Evolutionary conservation across 2,329 filamentous ascomycete genomes (phyloP), one percentile per base, ranked within the genome.

Genomic region (Pyrenochaeta sp.): DNA sequence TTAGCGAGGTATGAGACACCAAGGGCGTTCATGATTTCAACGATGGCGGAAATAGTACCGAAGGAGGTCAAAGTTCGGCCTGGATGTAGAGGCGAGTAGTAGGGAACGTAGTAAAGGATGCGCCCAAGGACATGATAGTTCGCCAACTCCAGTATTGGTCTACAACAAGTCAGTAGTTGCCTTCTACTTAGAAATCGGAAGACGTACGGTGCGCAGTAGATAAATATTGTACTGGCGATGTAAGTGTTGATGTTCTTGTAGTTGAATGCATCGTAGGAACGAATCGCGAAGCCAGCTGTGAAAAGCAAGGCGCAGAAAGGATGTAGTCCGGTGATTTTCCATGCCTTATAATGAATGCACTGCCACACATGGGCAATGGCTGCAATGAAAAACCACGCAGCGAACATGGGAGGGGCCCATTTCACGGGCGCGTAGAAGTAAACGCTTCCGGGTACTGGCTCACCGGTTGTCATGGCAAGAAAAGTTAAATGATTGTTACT

Each of bases 51-150:
- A n/a, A 83, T 67, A 3, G 78, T 66, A 18, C 87, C 75, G 59
- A 87, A 83, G 2, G 79, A 79, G 59, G 84, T 86, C 61, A 87
- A 82, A 3, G 85, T 76, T 5, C 82, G 78, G 2, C 82, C 82
- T 0, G 83, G 83, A 54, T 85, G 81, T 7, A 85, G 77, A 0
- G 84, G 84, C 0, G 85, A 78, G 58, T 81, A 78, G 66, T 85
- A 83, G 0, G 85, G 85, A 1, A 85, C 76, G 69, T 87, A 88
- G 67, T 82, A 82, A 23, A 87, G 75, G 11, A 85, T 76, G 7
- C 84, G 80, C 2, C 82, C 82, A 20, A 87, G 80, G 49, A 86
- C 79, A 59, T 85, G 81, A 66, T 87, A 87, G 64, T 87, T 85
- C 49, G 82, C 78, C 4, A 84, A 18, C 21, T 64, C 61, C 3